phyloP scores from a whole-genome alignment of 2,329 filamentous ascomycete genomes.

The Sporothrix globosa region DNA sequence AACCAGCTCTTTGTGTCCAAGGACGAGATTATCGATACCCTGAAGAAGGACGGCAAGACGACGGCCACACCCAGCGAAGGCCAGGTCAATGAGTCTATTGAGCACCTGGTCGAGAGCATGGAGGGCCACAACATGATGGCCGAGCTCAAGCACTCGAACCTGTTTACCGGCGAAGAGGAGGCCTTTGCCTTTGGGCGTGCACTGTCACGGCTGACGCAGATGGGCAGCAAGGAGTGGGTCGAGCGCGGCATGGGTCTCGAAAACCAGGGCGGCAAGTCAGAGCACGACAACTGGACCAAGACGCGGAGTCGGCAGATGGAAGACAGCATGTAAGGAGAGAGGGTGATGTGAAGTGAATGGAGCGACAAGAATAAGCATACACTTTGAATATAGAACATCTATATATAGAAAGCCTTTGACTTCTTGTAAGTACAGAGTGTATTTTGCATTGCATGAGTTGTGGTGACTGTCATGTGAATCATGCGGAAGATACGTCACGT shows the following conservation, averaged over 20 bases:
- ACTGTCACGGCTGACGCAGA: slow-evolving; percentile 80
- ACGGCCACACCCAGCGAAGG: slow-evolving; percentile 14
- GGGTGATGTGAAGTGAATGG: too few relatives aligned
- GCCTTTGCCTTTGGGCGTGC: slow-evolving; percentile 94
- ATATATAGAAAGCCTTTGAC: not conserved
- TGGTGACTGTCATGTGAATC: too few relatives aligned
- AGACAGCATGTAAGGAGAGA: slow-evolving; percentile 60
- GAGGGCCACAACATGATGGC: slow-evolving; percentile 72
- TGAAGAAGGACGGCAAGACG: slow-evolving; percentile 48
- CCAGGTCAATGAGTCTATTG: slow-evolving; percentile 70
- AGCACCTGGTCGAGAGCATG: slow-evolving; percentile 82
- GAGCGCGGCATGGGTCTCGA: slow-evolving; percentile 76
- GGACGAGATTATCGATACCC: slow-evolving; percentile 66
- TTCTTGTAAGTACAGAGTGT: too few relatives aligned
- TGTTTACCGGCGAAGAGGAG: slow-evolving; percentile 95
- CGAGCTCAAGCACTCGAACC: slow-evolving; percentile 78
- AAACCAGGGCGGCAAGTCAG: slow-evolving; percentile 61
- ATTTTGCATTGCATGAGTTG: too few relatives aligned
- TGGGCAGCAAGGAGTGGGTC: slow-evolving; percentile 95
- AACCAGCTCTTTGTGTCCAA: slow-evolving; percentile 82
- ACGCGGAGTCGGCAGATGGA: slow-evolving; percentile 69
- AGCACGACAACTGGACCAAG: slow-evolving; percentile 68
- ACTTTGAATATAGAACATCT: not conserved
- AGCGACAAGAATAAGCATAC: too few relatives aligned
- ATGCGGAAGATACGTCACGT: too few relatives aligned